Evolutionary conservation across 2,329 filamentous ascomycete genomes (phyloP).

Genomic region (Pyricularia sp.): DNA sequence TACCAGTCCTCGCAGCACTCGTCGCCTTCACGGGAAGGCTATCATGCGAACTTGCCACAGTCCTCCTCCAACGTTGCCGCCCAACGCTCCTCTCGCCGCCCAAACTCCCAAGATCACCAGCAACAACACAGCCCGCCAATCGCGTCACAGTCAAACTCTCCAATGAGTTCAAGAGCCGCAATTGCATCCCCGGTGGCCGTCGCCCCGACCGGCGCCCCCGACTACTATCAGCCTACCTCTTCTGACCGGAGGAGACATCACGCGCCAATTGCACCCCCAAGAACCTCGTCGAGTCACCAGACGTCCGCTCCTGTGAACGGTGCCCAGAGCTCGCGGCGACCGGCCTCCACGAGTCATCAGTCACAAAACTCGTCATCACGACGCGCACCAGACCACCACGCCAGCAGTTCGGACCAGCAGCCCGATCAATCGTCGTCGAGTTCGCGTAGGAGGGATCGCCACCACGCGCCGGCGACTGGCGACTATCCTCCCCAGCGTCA

Average conservation of each 20-base stretch:
- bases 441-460: slow-evolving; percentile 26
- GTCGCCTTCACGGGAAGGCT: slow-evolving; percentile 40
- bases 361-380: slow-evolving; percentile 26
- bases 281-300: slow-evolving; percentile 59
- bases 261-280: slow-evolving; percentile 61
- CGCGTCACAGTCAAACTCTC: slow-evolving; percentile 21
- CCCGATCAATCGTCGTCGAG: slow-evolving; percentile 23
- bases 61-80: slow-evolving; percentile 36
- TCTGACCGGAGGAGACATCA: slow-evolving; percentile 43
- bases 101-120: slow-evolving; percentile 34
- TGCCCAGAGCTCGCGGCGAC: slow-evolving; percentile 29
- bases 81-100: slow-evolving; percentile 39
- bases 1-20: slow-evolving; percentile 38
- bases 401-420: slow-evolving; percentile 1
- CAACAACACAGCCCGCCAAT: slow-evolving; percentile 4
- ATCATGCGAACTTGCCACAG: slow-evolving; percentile 39
- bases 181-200: slow-evolving; percentile 27
- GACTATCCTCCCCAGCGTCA: slow-evolving; percentile 15
- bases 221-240: slow-evolving; percentile 26
- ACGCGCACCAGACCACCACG: slow-evolving; percentile 20
- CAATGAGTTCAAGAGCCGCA: slow-evolving; percentile 35
- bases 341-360: slow-evolving; percentile 31
- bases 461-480: slow-evolving; percentile 8
- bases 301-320: slow-evolving; percentile 13
- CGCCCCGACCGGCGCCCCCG: slow-evolving; percentile 20